Base-by-base conservation (phyloP, 2,329 filamentous ascomycete species). In the Fusarium lyarnte region DNA sequence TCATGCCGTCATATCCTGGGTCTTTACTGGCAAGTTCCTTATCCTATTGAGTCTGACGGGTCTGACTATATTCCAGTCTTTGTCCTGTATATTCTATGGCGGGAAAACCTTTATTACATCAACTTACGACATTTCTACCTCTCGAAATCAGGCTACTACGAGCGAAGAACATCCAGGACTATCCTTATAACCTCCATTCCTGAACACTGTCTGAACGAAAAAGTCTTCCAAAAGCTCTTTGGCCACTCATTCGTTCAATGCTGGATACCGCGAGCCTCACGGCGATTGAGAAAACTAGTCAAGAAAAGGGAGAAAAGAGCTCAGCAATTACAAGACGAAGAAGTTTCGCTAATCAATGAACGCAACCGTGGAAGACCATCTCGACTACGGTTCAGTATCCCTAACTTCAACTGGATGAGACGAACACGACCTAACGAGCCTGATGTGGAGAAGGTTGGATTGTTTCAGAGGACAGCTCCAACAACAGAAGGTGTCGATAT, bases 351-450 rank as follows among this genome's bases (percentile, higher is more conserved):
- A 2, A 47, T 47, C 45, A n/a, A 29, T 2, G 9, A 17, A 4
- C 1, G 19, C 0, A 6, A 1, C 9, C 13, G 25, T 3, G 27
- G 13, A 29, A n/a, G 13, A 1, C 25, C 0, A 29, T 16, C 4
- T 46, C 25, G 19, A 46, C 7, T 27, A 27, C 3, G 9, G 3
- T 5, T 6, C 6, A 1, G 12, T 46, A 13, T 27, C 4, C 13
- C 6, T 0, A 16, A 1, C 8, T 12, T n/a, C 4, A n/a, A 16
- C 27, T n/a, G 45, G 45, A 17, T 29, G 13, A 47, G 27, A 47
- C 6, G 0, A 29, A 8, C 0, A 29, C 25, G 13, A 8, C 4
- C 27, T n/a, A n/a, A 12, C 6, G 27, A 47, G 19, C 27, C 13
- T 3, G 27, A 12, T 2, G 19, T 47, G 19, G 45, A 47, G 27